Conservation (phyloP, 805 yeast genomes). For the Groenewaldozyma salmanticensis region DNA sequence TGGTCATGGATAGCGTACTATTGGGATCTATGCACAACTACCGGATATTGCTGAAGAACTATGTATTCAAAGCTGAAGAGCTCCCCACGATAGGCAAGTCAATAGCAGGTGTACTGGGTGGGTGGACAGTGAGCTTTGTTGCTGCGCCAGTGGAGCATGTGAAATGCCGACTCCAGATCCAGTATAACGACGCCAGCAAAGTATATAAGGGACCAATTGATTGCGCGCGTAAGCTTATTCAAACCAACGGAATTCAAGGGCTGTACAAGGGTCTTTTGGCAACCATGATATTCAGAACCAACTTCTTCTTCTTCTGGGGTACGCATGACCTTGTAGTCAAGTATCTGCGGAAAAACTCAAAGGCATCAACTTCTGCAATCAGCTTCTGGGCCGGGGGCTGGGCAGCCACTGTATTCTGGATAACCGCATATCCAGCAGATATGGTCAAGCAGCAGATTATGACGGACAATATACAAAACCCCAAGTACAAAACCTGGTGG, state of each 20-base stretch:
- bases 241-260: slow-evolving; percentile 52
- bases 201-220: slow-evolving; percentile 72
- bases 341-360: slow-evolving; percentile 56
- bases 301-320: slow-evolving; percentile 91
- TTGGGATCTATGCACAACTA: slow-evolving; percentile 78
- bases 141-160: slow-evolving; percentile 92
- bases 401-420: slow-evolving; percentile 74
- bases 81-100: slow-evolving; percentile 69
- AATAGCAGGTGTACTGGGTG: slow-evolving; percentile 68
- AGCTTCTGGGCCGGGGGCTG: slow-evolving; percentile 92
- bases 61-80: slow-evolving; percentile 33
- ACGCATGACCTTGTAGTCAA: slow-evolving; percentile 72
- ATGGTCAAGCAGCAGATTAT: slow-evolving; percentile 79
- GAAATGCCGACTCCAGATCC: slow-evolving; percentile 83
- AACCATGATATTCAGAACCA: slow-evolving; percentile 79
- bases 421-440: slow-evolving; percentile 80
- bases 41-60: slow-evolving; percentile 52
- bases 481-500: slow-evolving; percentile 60
- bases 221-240: slow-evolving; percentile 36
- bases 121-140: slow-evolving; percentile 88
- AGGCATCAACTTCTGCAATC: slow-evolving; percentile 48
- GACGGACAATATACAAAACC: slow-evolving; percentile 67
- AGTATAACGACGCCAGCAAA: slow-evolving; percentile 66
- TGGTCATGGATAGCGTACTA: slow-evolving; percentile 86
- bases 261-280: slow-evolving; percentile 74